phyloP scores from a whole-genome alignment of 1,284 basidiomycete genomes.

The Trichosporon coremiiforme region DNA sequence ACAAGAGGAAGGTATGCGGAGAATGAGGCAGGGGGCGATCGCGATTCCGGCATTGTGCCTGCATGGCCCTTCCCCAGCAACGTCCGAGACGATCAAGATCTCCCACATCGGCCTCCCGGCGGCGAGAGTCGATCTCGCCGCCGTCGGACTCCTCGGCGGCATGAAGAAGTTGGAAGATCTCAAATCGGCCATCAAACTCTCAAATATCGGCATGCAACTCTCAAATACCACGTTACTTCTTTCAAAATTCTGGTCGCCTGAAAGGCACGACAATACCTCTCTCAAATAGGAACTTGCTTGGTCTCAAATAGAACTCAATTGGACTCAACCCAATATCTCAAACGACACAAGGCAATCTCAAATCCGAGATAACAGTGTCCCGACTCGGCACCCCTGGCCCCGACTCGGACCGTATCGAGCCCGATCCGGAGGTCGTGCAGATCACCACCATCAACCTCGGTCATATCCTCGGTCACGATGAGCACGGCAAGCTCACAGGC shows the following conservation, averaged over 20 bases:
- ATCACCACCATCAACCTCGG: not conserved
- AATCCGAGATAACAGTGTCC: not conserved
- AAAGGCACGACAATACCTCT: not conserved
- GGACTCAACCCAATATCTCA: not conserved
- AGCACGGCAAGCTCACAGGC: too few species aligned
- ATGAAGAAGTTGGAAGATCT: not conserved
- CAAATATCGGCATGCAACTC: not conserved
- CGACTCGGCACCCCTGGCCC: too few species aligned
- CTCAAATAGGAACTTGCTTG: not conserved
- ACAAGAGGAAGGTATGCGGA: too few species aligned
- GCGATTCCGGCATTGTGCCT: not conserved
- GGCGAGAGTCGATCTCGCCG: too few species aligned
- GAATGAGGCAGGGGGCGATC: too few species aligned
- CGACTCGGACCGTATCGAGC: not conserved
- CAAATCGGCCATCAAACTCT: not conserved
- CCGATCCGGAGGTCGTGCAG: not conserved
- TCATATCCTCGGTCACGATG: not conserved
- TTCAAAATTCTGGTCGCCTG: too few species aligned
- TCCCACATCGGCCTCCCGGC: too few species aligned
- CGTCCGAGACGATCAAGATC: too few species aligned
- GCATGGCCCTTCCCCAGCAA: not conserved
- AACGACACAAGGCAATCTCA: not conserved
- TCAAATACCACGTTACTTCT: not conserved
- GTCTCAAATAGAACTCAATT: not conserved
- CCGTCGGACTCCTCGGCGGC: too few species aligned